Evolutionary conservation across 352 stramenopile genomes (phyloP), one percentile per base, ranked within the genome.

Genomic region (Pythium sp.): DNA sequence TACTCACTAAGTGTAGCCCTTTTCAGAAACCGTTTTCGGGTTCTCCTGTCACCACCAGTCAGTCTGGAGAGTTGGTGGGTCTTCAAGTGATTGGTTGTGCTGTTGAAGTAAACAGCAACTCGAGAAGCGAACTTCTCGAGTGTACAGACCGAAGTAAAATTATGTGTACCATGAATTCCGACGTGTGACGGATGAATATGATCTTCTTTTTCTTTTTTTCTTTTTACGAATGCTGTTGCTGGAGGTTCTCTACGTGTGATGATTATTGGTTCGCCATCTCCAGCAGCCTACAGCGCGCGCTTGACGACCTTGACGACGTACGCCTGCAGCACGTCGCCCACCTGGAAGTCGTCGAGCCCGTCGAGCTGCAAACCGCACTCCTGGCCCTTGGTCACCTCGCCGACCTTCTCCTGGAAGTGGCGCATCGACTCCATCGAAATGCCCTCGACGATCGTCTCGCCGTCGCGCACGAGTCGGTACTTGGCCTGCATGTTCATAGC

Each of bases 291-390:
- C 58, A 91, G 69, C 22, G 70, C 64, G 61, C 86, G 79, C 75
- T 91, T 94, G 65, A 94, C 79, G 30, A 86, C 65, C 63, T 90
- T 89, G 46, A 87, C 78, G 8, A 72, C 80, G 72, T 96, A 97
- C 2, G 85, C 88, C 79, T 99, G 95, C 66, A 99, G 93, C 24
- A 98, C 70, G 77, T 99, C 97, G 46, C 93, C 97, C 46, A 87
- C 78, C 81, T 97, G 64, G 78, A 99, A 99, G 11, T 96, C 87
- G 79, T 98, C 72, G 53, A 81, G 85, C 67, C 91, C 98, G 28
- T 90, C 86, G 49, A 99, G 85, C 69, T 97, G 92, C 69, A 99
- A 96, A 63, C 98, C 98, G 74, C 98, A 99, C 76, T 99, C 98
- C 69, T 98, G 92, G 60, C 97, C 98, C 72, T 97, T 92, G 57